phyloP scores from a whole-genome alignment of 768 basidiomycete species.

The Termitomyces sp. region DNA sequence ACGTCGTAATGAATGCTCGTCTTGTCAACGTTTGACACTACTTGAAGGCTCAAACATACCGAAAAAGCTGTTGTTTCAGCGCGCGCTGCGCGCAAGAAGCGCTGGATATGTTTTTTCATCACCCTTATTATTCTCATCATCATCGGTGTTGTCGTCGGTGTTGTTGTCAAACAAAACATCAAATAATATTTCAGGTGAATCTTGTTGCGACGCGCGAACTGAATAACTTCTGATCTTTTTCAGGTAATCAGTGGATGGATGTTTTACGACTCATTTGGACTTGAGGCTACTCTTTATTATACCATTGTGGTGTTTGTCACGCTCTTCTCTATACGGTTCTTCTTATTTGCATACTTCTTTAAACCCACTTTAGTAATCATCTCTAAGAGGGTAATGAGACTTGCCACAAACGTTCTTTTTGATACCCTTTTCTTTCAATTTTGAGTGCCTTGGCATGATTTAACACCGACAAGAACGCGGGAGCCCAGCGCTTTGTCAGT shows the following conservation, averaged over 20 bases:
- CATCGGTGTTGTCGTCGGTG: slow-evolving; percentile 57
- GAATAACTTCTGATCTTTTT: not conserved
- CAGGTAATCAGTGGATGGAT: slow-evolving; percentile 10
- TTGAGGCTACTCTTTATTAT: slow-evolving; percentile 5
- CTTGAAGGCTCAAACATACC: slow-evolving; percentile 69
- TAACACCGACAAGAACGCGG: too few relatives aligned
- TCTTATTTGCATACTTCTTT: slow-evolving; percentile 2
- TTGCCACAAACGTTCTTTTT: slow-evolving; percentile 1
- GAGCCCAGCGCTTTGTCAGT: not conserved
- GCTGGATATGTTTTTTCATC: slow-evolving; percentile 94
- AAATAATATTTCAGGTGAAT: slow-evolving; percentile 30
- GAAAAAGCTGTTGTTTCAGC: slow-evolving; percentile 86
- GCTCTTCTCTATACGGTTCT: slow-evolving; percentile 5
- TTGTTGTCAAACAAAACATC: slow-evolving; percentile 46
- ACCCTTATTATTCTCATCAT: slow-evolving; percentile 63
- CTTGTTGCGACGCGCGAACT: not conserved
- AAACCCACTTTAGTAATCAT: not conserved
- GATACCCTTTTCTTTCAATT: slow-evolving; percentile 4
- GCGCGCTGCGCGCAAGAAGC: slow-evolving; percentile 86
- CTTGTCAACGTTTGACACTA: slow-evolving; percentile 5
- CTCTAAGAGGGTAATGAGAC: not conserved
- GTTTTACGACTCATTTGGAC: slow-evolving; percentile 2
- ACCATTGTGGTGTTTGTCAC: slow-evolving; percentile 1
- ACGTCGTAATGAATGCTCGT: slow-evolving; percentile 19
- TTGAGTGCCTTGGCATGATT: too few relatives aligned